Percentiles rank a stretch among this genome's conserved stretches.
phyloP scores from a whole-genome alignment of 2,329 filamentous ascomycete species.

The Fusarium proliferatum region DNA sequence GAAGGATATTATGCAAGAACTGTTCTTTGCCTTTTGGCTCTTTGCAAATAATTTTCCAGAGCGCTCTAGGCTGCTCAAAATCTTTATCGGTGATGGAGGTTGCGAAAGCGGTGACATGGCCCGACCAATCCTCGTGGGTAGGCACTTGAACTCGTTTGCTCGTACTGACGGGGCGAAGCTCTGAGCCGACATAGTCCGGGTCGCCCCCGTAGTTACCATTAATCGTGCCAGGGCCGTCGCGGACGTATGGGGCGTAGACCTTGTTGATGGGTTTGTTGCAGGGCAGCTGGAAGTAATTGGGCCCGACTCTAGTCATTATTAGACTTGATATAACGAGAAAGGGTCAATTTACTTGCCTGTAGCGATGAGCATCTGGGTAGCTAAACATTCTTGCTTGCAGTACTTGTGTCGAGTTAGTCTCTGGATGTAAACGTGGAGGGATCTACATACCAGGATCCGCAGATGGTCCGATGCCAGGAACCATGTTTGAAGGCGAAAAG shows the following conservation, averaged over 20 bases:
- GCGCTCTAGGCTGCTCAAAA: slow-evolving; percentile 37
- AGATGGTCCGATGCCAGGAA: slow-evolving; percentile 71
- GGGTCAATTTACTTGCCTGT: slow-evolving; percentile 43
- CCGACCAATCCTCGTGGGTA: slow-evolving; percentile 37
- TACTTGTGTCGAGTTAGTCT: slow-evolving; percentile 41
- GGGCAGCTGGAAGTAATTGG: slow-evolving; percentile 63
- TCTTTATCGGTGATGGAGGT: slow-evolving; percentile 29
- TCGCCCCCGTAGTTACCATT: slow-evolving; percentile 46
- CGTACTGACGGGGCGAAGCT: slow-evolving; percentile 56
- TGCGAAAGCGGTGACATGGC: slow-evolving; percentile 32
- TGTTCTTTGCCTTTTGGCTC: slow-evolving; percentile 32
- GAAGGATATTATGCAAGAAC: slow-evolving; percentile 38
- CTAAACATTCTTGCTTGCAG: slow-evolving; percentile 70
- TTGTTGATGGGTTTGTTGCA: slow-evolving; percentile 37
- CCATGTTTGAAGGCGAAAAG: slow-evolving; percentile 73
- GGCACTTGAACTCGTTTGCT: slow-evolving; percentile 37
- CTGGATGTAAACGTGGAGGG: accelerated
- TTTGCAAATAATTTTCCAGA: slow-evolving; percentile 40
- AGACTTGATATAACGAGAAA: accelerated
- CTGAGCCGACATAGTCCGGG: slow-evolving; percentile 42
- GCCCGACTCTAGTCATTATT: slow-evolving; percentile 58
- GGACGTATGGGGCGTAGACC: slow-evolving; percentile 41
- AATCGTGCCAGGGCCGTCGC: slow-evolving; percentile 40
- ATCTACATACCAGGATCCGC: slow-evolving; percentile 61
- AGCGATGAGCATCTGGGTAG: slow-evolving; percentile 71